Evolutionary conservation across 495 filamentous ascomycete genomes (phyloP), one percentile per base, ranked within the genome.

Genomic region (Penicillium ucsense): DNA sequence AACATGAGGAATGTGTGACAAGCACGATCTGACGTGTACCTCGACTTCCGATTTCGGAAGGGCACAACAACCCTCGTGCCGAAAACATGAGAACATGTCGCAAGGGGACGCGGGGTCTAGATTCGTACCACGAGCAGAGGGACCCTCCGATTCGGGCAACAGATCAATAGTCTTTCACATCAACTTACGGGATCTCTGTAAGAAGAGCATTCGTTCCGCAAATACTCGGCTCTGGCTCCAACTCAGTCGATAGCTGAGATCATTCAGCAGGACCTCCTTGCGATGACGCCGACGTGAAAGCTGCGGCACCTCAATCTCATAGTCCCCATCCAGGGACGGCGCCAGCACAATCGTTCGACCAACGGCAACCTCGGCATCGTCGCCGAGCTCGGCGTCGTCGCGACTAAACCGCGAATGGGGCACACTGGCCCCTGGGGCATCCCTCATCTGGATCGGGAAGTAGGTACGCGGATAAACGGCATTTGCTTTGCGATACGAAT

Each of bases 211-310:
- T 56, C 88, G 75, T 4, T 81, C 84, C 10, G 86, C 78, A 68
- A 96, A 96, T 2, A 88, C 83, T 38, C 90, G 76, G 60, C 88
- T 89, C 66, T 95, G 90, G 42, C 86, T 80, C 92, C 92, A 98
- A 38, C 85, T 87, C 83, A 98, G 94, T 10, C 91, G 79, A 58
- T 94, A 96, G 0, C 89, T 92, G 41, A 97, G 62, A 59, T 97
- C 89, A 57, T 98, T 98, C 52, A 98, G 61, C 41, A 85, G 71
- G 4, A 89, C 78, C 60, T 98, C 91, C 66, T 88, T 90, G 37
- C 71, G 78, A 41, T 86, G 79, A 43, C 79, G 76, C 37, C 72
- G 67, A 45, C 75, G 75, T 12, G 80, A 80, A 52, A 89, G 75
- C 38, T 80, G 74, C 20, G 91, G 90, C 20, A 91, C 82, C 0